Conservation (phyloP, 2,329 filamentous ascomycete genomes). For the Emmonsiellopsis sp. region DNA sequence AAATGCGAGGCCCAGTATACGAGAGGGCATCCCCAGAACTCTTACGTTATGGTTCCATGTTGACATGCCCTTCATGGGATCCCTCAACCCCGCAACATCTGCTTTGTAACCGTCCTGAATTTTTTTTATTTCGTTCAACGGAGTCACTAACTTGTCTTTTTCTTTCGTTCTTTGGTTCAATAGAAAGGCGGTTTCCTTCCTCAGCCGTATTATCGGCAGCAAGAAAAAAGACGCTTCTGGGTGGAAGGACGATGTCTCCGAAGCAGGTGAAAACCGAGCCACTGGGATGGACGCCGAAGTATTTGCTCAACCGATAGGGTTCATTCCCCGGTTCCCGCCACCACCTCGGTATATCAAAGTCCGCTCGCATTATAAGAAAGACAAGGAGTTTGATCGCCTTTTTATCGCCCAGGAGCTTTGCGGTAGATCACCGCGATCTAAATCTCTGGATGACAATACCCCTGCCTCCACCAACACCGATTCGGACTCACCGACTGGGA, state of each 20-base stretch:
- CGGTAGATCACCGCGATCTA: conserved; percentile 37
- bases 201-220: conserved; percentile 70
- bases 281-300: conserved; percentile 77
- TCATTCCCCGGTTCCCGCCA: conserved; percentile 77
- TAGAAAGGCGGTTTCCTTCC: conserved; percentile 82
- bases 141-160: neutral
- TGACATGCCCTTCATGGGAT: neutral
- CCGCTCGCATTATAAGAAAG: conserved; percentile 68
- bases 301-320: conserved; percentile 72
- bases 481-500: conserved; percentile 29
- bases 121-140: neutral
- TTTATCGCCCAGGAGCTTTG: conserved; percentile 89
- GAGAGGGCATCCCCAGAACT: neutral
- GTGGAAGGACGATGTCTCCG: conserved; percentile 54
- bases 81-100: neutral
- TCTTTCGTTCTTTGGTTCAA: conserved; percentile 4
- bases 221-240: conserved; percentile 61
- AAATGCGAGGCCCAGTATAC: conserved; percentile 3
- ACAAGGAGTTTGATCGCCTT: conserved; percentile 71
- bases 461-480: conserved; percentile 21
- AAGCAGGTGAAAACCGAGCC: conserved; percentile 59
- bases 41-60: neutral
- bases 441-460: conserved; percentile 24
- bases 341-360: conserved; percentile 88
- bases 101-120: neutral